Percentiles rank a stretch among this genome's conserved stretches.
These are phyloP conservation scores for Botrytis squamosa DNA, from an alignment of 2,329 filamentous ascomycete genomes.

Conservation along the genomic window DNA sequence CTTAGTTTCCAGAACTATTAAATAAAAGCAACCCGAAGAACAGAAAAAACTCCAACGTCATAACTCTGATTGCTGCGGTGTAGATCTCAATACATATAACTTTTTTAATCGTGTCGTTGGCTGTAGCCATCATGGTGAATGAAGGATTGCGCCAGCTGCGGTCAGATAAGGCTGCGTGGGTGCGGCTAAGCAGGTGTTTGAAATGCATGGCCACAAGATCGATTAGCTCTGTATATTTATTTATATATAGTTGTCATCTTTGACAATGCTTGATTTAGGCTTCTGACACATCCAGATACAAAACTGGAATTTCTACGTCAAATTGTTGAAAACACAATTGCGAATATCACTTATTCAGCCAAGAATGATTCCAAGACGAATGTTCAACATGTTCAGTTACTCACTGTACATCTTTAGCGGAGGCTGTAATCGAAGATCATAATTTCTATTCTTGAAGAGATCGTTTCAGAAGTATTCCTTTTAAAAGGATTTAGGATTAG, in stretches of 20 bases:
- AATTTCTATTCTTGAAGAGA: background rate
- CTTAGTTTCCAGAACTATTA: conserved; percentile 1
- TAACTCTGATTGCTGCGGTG: background rate
- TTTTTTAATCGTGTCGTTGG: background rate
- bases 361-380: background rate
- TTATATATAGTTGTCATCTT: background rate
- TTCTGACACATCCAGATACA: background rate
- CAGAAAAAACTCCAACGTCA: background rate
- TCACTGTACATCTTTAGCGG: background rate
- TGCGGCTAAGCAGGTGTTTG: conserved; percentile 3
- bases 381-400: background rate
- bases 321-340: background rate
- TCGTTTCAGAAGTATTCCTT: conserved; percentile 5
- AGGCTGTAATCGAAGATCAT: background rate
- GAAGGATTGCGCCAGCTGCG: conserved; percentile 7
- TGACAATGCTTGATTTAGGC: background rate
- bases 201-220: background rate
- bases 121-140: background rate
- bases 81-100: background rate
- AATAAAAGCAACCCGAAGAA: background rate
- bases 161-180: conserved; percentile 13
- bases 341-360: background rate
- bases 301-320: background rate
- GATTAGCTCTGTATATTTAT: background rate
- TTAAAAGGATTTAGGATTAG: background rate